Percentiles rank a stretch among this genome's conserved stretches.
Conservation (phyloP, 1,139 yeast genomes). For the Yamadazyma spencermartinsiae region DNA sequence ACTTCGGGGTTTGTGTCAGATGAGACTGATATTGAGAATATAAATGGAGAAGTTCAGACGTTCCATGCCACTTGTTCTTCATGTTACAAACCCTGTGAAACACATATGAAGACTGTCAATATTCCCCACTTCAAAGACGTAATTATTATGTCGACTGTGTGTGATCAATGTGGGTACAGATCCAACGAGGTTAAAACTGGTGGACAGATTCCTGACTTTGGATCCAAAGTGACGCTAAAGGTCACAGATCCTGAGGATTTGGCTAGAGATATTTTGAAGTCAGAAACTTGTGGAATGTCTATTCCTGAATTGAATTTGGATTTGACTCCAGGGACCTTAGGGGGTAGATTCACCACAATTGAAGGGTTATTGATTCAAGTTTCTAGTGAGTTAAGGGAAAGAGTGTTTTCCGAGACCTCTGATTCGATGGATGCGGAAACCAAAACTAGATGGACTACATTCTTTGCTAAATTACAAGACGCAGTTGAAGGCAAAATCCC, state of each 20-base stretch:
- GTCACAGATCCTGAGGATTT: constrained; percentile 93
- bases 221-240: constrained; percentile 69
- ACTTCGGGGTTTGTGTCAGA: constrained; percentile 62
- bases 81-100: constrained; percentile 77
- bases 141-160: constrained; percentile 91
- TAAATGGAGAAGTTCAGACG: constrained; percentile 86
- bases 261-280: constrained; percentile 90
- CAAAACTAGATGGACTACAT: constrained; percentile 74
- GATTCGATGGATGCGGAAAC: constrained; percentile 88
- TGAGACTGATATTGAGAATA: constrained; percentile 79
- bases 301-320: constrained; percentile 91
- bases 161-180: constrained; percentile 92
- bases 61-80: constrained; percentile 92
- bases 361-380: constrained; percentile 93
- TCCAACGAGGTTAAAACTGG: constrained; percentile 99
- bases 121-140: constrained; percentile 99
- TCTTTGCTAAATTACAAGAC: constrained; percentile 70
- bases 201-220: constrained; percentile 89
- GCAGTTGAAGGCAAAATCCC: constrained; percentile 85
- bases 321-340: constrained; percentile 93
- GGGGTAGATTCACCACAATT: constrained; percentile 95
- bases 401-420: constrained; percentile 83
- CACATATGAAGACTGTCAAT: constrained; percentile 95
- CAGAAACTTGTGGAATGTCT: constrained; percentile 85
- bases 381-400: constrained; percentile 78